Evolutionary conservation across 768 basidiomycete species (phyloP), one percentile per base, ranked within the genome.

Genomic region (Strobilomyces dryophilus): DNA sequence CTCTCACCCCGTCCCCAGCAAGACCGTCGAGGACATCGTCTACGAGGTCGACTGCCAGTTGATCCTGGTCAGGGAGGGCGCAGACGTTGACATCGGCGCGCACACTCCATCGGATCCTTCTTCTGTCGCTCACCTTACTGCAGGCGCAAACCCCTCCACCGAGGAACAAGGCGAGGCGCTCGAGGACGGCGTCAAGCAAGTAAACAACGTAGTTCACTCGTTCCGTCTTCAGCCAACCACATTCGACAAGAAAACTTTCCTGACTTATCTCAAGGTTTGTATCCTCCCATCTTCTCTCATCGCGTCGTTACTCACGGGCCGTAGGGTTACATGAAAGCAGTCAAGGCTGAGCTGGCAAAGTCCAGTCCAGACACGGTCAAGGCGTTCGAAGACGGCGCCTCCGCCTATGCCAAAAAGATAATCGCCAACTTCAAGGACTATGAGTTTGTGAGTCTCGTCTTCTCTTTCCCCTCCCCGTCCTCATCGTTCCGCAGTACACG

Each of bases 241-340:
- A 1, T 98, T 94, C 71, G 92, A 97, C 77, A 98, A 98, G 74
- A 95, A 95, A 73, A 70, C 73, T n/a, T 98, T 79, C 71, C 71
- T 89, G 37, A 66, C 77, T 10, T 84, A 93, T 68, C 82, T 98
- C 68, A 98, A 95, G 80, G 92, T 59, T 44, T 31, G 4, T 26
- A 20, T n/a, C 20, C 17, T 18, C 5, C 20, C 49, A 0, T 21
- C 14, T 15, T 12, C 8, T 26, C 17, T 15, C 34, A 2, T 49
- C 26, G 20, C 32, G 10, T 34, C 41, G 15, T 47, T 34, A 35
- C 43, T 14, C 12, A 10, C 8, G 26, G 1, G 15, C 29, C 32
- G 11, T 55, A 94, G 90, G 83, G 74, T 14, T 99, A 99, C 79
- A 95, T 98, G 95, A 98, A 98, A 74, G 73, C 79, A 12, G 74